These are phyloP conservation scores for Termitomyces sp. DNA, from an alignment of 768 basidiomycete genomes.

Conservation along the genomic window DNA sequence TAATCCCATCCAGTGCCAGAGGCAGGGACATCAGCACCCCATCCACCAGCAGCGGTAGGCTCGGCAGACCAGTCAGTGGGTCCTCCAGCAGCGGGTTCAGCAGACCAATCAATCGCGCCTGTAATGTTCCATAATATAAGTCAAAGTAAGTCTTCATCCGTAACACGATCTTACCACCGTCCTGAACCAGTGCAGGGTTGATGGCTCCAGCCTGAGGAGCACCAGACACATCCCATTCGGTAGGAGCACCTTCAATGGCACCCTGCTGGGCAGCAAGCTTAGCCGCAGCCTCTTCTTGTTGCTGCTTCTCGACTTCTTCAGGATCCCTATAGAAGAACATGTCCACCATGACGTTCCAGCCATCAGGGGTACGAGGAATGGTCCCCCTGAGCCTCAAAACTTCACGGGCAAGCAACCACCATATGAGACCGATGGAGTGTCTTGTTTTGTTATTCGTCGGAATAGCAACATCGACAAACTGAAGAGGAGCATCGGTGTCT, in stretches of 20 bases:
- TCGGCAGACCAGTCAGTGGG: conserved; percentile 88
- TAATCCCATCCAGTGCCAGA: conserved; percentile 39
- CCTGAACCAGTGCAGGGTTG: conserved; percentile 73
- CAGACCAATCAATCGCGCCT: conserved; percentile 85
- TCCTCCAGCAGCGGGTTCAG: conserved; percentile 50
- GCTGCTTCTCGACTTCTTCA: conserved; percentile 98
- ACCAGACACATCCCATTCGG: conserved; percentile 76
- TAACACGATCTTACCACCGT: conserved; percentile 42
- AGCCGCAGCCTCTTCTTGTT: conserved; percentile 88
- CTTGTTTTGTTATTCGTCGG: conserved; percentile 99
- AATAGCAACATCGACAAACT: conserved; percentile 98
- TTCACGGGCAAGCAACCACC: conserved; percentile 97
- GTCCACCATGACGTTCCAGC: conserved; percentile 99
- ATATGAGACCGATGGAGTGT: conserved; percentile 94
- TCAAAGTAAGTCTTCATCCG: neutral
- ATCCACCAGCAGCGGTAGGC: conserved; percentile 46
- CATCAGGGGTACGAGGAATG: conserved; percentile 85
- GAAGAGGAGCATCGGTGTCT: conserved; percentile 96
- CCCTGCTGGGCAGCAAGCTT: conserved; percentile 65
- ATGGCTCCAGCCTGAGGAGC: conserved; percentile 67
- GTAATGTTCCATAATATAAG: conserved; percentile 5
- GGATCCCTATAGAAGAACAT: conserved; percentile 99
- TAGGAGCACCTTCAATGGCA: conserved; percentile 38
- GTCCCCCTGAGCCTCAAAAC: conserved; percentile 94
- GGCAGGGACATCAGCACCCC: conserved; percentile 36